These are phyloP conservation scores for Coriolopsis trogii DNA, from an alignment of 1,284 basidiomycete genomes.

Conservation along the genomic window DNA sequence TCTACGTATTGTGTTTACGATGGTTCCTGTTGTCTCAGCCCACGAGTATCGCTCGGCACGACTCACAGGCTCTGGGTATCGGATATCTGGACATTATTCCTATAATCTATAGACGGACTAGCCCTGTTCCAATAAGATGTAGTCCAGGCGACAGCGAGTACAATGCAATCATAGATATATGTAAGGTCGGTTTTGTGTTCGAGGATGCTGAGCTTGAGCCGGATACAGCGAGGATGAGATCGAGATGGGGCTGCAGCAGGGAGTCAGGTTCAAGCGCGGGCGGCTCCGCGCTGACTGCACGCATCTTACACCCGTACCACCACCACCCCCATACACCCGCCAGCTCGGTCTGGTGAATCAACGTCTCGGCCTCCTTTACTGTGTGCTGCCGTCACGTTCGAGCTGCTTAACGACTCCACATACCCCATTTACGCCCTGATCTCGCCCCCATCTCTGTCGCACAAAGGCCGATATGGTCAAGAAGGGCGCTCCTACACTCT, in stretches of 20 bases:
- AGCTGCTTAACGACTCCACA: background rate
- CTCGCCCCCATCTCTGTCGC: background rate
- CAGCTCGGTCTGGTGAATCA: conserved; percentile 8
- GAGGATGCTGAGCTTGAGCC: too few species aligned
- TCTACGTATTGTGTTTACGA: conserved; percentile 15
- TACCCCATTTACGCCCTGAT: conserved; percentile 1
- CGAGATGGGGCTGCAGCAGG: background rate
- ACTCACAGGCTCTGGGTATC: conserved; percentile 13
- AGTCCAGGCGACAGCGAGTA: conserved; percentile 16
- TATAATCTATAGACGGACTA: conserved; percentile 29
- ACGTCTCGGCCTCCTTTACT: conserved; percentile 3
- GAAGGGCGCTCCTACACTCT: conserved; percentile 24
- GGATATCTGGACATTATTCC: conserved; percentile 15
- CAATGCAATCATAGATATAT: conserved; percentile 1
- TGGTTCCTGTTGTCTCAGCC: conserved; percentile 3
- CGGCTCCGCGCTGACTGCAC: conserved; percentile 20
- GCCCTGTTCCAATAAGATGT: conserved; percentile 19
- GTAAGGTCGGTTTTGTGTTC: background rate
- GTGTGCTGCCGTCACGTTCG: conserved; percentile 6
- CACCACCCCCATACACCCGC: conserved; percentile 19
- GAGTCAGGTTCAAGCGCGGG: conserved; percentile 20
- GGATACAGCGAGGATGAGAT: conserved; percentile 1
- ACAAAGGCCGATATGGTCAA: conserved; percentile 23
- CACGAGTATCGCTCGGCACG: conserved; percentile 15
- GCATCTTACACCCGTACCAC: conserved; percentile 22